phyloP scores from a whole-genome alignment of 2,329 filamentous ascomycete species.

The Pleoardoris graminearum region DNA sequence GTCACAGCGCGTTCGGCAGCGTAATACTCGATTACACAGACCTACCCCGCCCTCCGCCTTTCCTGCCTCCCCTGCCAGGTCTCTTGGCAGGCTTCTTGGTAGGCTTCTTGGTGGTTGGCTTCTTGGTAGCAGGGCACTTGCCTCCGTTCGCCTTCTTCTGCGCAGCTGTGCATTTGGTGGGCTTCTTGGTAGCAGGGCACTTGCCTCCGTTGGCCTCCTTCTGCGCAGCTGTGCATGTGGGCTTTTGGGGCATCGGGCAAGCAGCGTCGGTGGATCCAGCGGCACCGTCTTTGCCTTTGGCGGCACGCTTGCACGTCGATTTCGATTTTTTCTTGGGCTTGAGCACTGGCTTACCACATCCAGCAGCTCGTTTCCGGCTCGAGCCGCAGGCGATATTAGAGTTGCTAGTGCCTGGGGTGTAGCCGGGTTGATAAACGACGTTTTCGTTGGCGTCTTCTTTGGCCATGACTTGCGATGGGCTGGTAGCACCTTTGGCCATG shows the following conservation, averaged over 20 bases:
- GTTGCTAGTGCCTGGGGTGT: slow-evolving; percentile 1
- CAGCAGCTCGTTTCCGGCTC: background rate
- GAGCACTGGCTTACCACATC: background rate
- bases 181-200: too few species aligned
- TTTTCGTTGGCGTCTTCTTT: slow-evolving; percentile 6
- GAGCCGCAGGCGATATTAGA: background rate
- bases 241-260: background rate
- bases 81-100: too few species aligned
- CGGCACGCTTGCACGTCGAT: background rate
- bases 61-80: background rate
- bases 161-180: background rate
- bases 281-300: background rate
- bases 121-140: background rate
- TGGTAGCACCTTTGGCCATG: slow-evolving; percentile 9
- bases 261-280: background rate
- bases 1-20: background rate
- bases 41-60: too few species aligned
- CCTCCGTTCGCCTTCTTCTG: background rate
- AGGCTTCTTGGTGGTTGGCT: background rate
- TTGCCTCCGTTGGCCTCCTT: background rate
- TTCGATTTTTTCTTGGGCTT: background rate
- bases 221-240: background rate
- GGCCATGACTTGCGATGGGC: slow-evolving; percentile 1
- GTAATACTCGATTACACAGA: too few species aligned
- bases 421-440: slow-evolving; percentile 1